These are phyloP conservation scores for Botrytis elliptica DNA, from an alignment of 2,329 filamentous ascomycete genomes.

Conservation along the genomic window DNA sequence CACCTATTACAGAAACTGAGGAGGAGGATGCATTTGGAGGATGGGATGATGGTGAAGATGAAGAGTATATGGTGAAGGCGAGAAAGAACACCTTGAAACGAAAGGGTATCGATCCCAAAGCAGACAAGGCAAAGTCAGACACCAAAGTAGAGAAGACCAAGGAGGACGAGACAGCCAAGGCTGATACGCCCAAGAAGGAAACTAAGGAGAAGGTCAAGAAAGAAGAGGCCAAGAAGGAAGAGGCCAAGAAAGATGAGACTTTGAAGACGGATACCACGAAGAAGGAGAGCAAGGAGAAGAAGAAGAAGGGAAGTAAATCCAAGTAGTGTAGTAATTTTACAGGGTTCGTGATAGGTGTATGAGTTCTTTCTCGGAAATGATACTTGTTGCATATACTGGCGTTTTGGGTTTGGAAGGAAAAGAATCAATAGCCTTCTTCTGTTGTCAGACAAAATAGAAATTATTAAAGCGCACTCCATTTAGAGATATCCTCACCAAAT, in stretches of 20 bases:
- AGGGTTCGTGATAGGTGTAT: not conserved
- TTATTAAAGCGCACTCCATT: not conserved
- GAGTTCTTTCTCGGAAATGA: not conserved
- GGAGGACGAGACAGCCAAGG: conserved; percentile 2
- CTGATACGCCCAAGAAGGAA: not conserved
- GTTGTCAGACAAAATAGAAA: conserved; percentile 2
- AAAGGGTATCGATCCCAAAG: conserved; percentile 71
- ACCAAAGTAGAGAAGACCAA: conserved; percentile 25
- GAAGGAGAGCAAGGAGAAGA: conserved; percentile 18
- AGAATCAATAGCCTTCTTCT: conserved; percentile 9
- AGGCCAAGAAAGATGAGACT: conserved; percentile 7
- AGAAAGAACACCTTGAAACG: conserved; percentile 71
- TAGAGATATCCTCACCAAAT: not conserved
- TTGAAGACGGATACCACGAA: not conserved
- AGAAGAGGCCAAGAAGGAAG: conserved; percentile 8
- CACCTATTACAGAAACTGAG: conserved; percentile 49
- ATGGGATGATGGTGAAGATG: conserved; percentile 73
- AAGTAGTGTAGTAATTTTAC: conserved; percentile 5
- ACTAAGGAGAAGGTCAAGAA: not conserved
- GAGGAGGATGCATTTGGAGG: conserved; percentile 62
- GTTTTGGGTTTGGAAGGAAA: conserved; percentile 9
- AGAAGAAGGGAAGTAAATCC: conserved; percentile 18
- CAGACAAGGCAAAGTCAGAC: conserved; percentile 42
- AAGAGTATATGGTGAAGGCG: conserved; percentile 69
- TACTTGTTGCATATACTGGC: conserved; percentile 11